phyloP scores from a whole-genome alignment of 164 flowering plant species.

The Umbilicus rupestris region DNA sequence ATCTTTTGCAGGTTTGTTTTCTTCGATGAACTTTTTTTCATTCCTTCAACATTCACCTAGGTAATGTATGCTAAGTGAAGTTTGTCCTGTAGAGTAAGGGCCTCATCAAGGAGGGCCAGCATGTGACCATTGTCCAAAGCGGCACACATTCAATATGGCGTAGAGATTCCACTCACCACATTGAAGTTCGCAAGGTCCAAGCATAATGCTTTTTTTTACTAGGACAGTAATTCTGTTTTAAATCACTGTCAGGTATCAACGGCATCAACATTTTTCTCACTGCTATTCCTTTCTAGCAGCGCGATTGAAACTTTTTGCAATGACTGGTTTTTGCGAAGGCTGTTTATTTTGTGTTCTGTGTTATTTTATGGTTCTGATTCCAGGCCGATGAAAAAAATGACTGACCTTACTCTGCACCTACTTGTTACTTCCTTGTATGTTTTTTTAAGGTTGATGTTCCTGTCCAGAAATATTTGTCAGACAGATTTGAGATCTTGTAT shows the following conservation, averaged over 20 bases:
- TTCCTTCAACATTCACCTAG: neutral
- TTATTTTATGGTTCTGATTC: no score
- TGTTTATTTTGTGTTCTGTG: neutral
- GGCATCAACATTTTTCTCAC: neutral
- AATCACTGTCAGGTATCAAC: no score
- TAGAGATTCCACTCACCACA: constrained; percentile 74
- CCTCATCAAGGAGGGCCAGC: constrained; percentile 55
- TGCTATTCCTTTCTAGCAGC: neutral
- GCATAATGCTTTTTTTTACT: constrained; percentile 21
- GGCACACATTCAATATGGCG: constrained; percentile 98
- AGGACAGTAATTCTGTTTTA: neutral
- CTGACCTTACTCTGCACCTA: no score
- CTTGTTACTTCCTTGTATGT: no score
- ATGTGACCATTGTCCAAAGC: constrained; percentile 90
- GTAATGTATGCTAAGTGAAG: no score
- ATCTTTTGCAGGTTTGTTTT: constrained; percentile 51
- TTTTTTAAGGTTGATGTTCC: no score
- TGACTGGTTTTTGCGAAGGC: neutral
- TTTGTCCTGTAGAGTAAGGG: constrained; percentile 36
- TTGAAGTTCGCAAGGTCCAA: constrained; percentile 76
- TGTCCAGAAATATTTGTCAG: no score
- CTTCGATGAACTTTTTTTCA: constrained; percentile 4
- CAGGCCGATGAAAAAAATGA: no score
- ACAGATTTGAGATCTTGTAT: no score
- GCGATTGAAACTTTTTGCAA: neutral